Conservation (phyloP, 352 stramenopile genomes). For the Phytophthora pistaciae region DNA sequence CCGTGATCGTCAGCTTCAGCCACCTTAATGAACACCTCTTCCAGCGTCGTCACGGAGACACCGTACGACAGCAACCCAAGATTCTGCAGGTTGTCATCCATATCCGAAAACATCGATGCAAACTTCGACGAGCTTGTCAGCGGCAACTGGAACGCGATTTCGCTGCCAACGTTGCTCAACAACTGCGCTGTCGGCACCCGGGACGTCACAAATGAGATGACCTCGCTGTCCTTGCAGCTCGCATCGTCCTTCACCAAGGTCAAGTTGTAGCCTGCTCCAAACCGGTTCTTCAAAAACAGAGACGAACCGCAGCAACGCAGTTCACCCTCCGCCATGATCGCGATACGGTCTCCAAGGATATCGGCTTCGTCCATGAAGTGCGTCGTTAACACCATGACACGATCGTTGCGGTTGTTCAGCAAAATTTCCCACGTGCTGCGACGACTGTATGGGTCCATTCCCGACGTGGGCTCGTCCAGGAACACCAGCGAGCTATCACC, state of each 20-base stretch:
- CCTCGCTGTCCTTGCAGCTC: constrained; percentile 36
- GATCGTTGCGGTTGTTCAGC: constrained; percentile 61
- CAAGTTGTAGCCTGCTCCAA: constrained; percentile 77
- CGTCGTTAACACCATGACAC: constrained; percentile 91
- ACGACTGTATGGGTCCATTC: constrained; percentile 96
- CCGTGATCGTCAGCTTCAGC: constrained; percentile 49
- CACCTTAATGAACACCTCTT: constrained; percentile 87
- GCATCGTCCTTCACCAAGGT: constrained; percentile 66
- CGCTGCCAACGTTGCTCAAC: constrained; percentile 76
- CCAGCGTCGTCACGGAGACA: constrained; percentile 88
- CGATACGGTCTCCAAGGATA: constrained; percentile 83
- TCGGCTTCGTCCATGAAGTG: constrained; percentile 97
- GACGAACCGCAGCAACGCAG: constrained; percentile 78
- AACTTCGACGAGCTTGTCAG: constrained; percentile 59
- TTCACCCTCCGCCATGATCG: constrained; percentile 89
- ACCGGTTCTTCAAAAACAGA: constrained; percentile 85
- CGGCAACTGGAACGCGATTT: constrained; percentile 79
- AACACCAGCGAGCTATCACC: constrained; percentile 88
- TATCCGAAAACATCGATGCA: constrained; percentile 59
- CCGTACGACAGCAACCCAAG: constrained; percentile 65
- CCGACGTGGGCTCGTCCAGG: constrained; percentile 93
- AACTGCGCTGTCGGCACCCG: constrained; percentile 50
- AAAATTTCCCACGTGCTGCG: constrained; percentile 93
- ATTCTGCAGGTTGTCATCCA: constrained; percentile 54
- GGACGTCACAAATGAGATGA: constrained; percentile 45